These are phyloP conservation scores for Starmera pachycereana DNA, from an alignment of 805 yeast species.

Conservation along the genomic window DNA sequence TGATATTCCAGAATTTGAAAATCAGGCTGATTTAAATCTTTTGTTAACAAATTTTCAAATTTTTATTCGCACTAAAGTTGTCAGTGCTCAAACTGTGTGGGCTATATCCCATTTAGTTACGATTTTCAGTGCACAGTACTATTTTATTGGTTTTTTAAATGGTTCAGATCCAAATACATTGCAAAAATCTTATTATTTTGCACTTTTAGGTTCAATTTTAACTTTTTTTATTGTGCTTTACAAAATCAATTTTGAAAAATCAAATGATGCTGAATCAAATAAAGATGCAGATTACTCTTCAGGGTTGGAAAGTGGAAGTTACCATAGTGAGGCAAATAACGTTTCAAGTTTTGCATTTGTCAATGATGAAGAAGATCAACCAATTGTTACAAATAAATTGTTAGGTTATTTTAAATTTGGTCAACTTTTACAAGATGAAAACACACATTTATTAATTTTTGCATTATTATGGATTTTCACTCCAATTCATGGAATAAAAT, in stretches of 20 bases:
- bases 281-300: too few relatives aligned
- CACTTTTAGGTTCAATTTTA: slow-evolving; percentile 11
- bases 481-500: slow-evolving; percentile 21
- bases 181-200: slow-evolving; percentile 7
- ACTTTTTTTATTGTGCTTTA: slow-evolving; percentile 18
- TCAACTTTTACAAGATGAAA: slow-evolving; percentile 29
- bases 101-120: slow-evolving; percentile 5
- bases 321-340: too few relatives aligned
- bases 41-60: not conserved
- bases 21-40: not conserved
- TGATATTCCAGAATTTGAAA: not conserved
- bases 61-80: not conserved
- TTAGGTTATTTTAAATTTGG: slow-evolving; percentile 19
- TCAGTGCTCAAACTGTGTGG: not conserved
- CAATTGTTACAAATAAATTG: slow-evolving; percentile 1
- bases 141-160: slow-evolving; percentile 1
- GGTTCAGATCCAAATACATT: not conserved
- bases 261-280: not conserved
- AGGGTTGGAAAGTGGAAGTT: too few relatives aligned
- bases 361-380: slow-evolving; percentile 6
- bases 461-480: slow-evolving; percentile 29
- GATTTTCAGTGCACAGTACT: slow-evolving; percentile 8
- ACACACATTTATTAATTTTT: slow-evolving; percentile 27
- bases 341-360: too few relatives aligned
- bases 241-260: slow-evolving; percentile 4